Conservation (phyloP, 805 yeast species). For the Lachancea sp. region DNA sequence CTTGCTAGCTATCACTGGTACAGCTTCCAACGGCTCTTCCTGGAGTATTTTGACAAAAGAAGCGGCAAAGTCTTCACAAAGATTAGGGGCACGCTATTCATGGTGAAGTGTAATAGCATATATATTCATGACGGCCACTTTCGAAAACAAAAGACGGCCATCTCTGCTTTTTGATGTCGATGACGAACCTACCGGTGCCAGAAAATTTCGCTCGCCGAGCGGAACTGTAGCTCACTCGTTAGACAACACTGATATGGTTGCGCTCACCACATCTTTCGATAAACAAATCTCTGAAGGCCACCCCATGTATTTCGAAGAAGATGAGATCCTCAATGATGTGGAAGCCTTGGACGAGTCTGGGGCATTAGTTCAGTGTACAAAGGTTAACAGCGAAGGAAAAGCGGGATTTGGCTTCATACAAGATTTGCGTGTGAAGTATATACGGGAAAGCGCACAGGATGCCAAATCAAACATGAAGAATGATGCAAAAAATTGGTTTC, state of each 20-base stretch:
- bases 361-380: not conserved
- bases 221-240: constrained; percentile 10
- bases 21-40: not conserved
- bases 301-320: constrained; percentile 27
- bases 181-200: constrained; percentile 1
- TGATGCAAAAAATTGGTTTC: constrained; percentile 51
- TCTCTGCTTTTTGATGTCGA: constrained; percentile 4
- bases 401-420: constrained; percentile 24
- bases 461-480: constrained; percentile 71
- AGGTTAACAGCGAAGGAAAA: constrained; percentile 6
- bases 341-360: not conserved
- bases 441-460: constrained; percentile 56
- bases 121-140: not conserved
- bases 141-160: constrained; percentile 1
- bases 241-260: constrained; percentile 30
- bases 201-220: constrained; percentile 1
- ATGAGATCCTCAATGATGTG: constrained; percentile 4
- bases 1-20: not conserved
- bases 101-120: not conserved
- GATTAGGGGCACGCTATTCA: not conserved
- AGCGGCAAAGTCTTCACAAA: not conserved
- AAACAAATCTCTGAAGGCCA: constrained; percentile 29
- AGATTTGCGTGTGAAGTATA: constrained; percentile 60
- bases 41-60: not conserved
- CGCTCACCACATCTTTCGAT: constrained; percentile 26